Percentiles rank a stretch among this genome's conserved stretches.
Evolutionary conservation across 345 rosid genomes (phyloP).

Genomic region (Eucalyptus globulus): DNA sequence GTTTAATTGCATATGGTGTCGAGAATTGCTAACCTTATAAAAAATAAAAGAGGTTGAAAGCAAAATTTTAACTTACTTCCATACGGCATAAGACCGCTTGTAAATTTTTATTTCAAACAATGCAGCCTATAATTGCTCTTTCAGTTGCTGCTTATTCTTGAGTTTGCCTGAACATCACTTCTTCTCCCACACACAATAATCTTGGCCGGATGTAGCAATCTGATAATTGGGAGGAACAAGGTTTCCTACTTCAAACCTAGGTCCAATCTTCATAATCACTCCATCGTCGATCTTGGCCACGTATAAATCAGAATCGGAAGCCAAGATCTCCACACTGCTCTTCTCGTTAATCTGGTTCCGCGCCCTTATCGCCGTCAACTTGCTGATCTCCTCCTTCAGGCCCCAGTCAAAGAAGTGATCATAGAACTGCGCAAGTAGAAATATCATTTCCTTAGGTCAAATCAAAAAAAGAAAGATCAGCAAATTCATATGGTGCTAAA

Average conservation of each 20-base stretch:
- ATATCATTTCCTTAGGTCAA: background rate
- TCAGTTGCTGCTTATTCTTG: background rate
- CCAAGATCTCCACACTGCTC: constrained; percentile 47
- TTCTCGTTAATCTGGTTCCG: constrained; percentile 22
- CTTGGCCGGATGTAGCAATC: constrained; percentile 44
- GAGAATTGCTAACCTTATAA: too few species aligned
- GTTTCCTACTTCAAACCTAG: constrained; percentile 50
- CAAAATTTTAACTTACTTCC: background rate
- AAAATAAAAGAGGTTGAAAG: background rate
- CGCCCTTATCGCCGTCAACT: constrained; percentile 33
- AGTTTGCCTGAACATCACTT: background rate
- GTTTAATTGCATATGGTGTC: too few species aligned
- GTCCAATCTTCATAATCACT: constrained; percentile 67
- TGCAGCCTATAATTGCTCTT: background rate
- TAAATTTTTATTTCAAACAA: background rate
- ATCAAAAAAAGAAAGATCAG: background rate
- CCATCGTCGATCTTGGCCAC: constrained; percentile 58
- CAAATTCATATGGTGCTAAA: background rate
- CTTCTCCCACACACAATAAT: constrained; percentile 53
- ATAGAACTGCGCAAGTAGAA: constrained; percentile 38
- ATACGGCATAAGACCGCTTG: background rate
- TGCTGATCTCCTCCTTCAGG: constrained; percentile 42
- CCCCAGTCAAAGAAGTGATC: constrained; percentile 77
- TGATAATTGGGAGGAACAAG: constrained; percentile 51
- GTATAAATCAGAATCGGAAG: constrained; percentile 51